A percentile compares a stretch with the other conserved stretches of the same genome.
Evolutionary conservation across 176 grass and related monocot genomes (phyloP).

Genomic region (Zea luxurians): DNA sequence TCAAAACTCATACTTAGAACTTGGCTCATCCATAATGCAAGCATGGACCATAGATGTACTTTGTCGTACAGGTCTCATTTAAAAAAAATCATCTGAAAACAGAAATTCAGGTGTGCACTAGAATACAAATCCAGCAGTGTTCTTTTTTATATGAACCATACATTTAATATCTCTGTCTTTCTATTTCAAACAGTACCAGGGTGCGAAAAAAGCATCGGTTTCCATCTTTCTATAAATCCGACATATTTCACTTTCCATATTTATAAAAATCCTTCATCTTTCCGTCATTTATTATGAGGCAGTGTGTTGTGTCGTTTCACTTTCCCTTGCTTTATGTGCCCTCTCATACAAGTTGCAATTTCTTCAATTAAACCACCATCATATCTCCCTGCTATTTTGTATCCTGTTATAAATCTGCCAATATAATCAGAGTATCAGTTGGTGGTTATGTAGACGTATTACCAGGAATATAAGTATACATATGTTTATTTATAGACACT

Average conservation of each 20-base stretch:
- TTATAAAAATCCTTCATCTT: neutral
- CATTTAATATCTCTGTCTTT: neutral
- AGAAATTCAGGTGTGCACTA: neutral
- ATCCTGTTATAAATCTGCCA: neutral
- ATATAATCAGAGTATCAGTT: neutral
- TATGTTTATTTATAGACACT: neutral
- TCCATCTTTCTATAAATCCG: too few relatives aligned
- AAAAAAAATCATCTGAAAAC: neutral
- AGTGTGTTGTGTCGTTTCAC: neutral
- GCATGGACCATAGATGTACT: neutral
- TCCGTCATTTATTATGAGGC: neutral
- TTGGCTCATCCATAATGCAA: neutral
- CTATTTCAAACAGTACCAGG: constrained; percentile 18
- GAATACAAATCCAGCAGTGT: neutral
- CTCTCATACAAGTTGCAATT: neutral
- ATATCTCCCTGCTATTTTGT: neutral
- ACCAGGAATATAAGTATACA: neutral
- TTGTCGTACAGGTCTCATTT: neutral
- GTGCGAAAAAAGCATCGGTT: too few relatives aligned
- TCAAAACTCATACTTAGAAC: neutral
- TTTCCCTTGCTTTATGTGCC: neutral
- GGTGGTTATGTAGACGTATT: neutral
- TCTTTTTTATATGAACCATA: neutral
- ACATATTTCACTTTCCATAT: too few relatives aligned
- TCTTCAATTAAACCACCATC: neutral